phyloP scores from a whole-genome alignment of 2,329 filamentous ascomycete genomes.

The Trichoderma koningiopsis region DNA sequence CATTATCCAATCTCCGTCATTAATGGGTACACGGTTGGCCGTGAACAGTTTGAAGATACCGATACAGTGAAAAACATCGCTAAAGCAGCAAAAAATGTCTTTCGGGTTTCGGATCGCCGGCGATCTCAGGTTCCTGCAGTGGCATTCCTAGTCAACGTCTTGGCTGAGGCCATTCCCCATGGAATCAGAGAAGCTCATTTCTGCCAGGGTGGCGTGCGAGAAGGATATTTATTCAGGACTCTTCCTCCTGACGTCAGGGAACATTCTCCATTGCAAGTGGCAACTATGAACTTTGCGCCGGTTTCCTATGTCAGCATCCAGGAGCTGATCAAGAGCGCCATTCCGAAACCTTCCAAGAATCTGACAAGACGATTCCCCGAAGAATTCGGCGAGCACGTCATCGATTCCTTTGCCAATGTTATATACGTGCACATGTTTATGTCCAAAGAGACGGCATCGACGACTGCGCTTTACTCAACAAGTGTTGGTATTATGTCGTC shows the following conservation, averaged over 20 bases:
- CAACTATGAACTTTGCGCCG: conserved; percentile 56
- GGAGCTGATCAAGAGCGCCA: conserved; percentile 49
- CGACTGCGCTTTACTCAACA: conserved; percentile 62
- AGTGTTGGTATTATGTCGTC: conserved; percentile 64
- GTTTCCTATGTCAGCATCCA: conserved; percentile 50
- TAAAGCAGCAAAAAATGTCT: conserved; percentile 45
- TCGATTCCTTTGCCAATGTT: conserved; percentile 61
- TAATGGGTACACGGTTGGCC: conserved; percentile 63
- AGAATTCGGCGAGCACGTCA: conserved; percentile 48
- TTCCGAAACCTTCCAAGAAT: conserved; percentile 44
- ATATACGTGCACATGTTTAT: conserved; percentile 56
- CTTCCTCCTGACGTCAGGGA: conserved; percentile 51
- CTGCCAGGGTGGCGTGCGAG: conserved; percentile 70
- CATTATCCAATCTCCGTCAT: conserved; percentile 73
- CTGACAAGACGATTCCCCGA: conserved; percentile 38
- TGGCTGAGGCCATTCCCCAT: conserved; percentile 60
- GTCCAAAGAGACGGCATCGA: conserved; percentile 56
- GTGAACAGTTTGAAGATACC: conserved; percentile 55
- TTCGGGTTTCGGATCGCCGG: conserved; percentile 66
- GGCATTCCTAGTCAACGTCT: conserved; percentile 65
- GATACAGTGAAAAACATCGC: conserved; percentile 38
- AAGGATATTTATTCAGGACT: conserved; percentile 63
- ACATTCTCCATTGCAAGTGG: conserved; percentile 61
- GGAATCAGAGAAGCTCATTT: conserved; percentile 65
- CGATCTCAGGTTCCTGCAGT: conserved; percentile 69